Percentiles rank a stretch among this genome's conserved stretches.
Evolutionary conservation across 2,329 filamentous ascomycete genomes (phyloP).

Genomic region (Sphaceloma murrayae): DNA sequence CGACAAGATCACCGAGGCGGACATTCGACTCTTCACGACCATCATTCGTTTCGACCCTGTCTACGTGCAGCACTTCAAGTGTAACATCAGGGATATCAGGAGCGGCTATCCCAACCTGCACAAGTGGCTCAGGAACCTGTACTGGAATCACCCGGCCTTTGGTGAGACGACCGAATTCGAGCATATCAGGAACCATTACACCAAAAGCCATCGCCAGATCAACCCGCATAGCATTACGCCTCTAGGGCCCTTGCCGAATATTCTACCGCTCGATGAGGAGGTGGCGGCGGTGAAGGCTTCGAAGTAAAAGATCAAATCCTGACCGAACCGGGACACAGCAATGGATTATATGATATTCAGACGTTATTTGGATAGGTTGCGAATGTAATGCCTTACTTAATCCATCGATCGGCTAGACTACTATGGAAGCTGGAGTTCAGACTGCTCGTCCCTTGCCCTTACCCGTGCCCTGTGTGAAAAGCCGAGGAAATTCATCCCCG

Average conservation of each 20-base stretch:
- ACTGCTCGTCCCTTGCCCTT: conserved; percentile 24
- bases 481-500: conserved; percentile 24
- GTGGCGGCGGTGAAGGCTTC: conserved; percentile 48
- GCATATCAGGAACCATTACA: conserved; percentile 82
- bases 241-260: conserved; percentile 71
- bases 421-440: too few relatives aligned
- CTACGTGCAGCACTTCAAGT: conserved; percentile 56
- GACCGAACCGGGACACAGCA: too few relatives aligned
- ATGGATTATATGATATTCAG: too few relatives aligned
- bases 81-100: conserved; percentile 76
- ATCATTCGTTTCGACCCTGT: conserved; percentile 52
- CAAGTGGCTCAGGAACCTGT: conserved; percentile 70
- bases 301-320: too few relatives aligned
- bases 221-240: conserved; percentile 66
- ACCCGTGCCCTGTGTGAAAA: conserved; percentile 20
- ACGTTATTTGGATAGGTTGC: too few relatives aligned
- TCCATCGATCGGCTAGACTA: too few relatives aligned
- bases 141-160: conserved; percentile 76
- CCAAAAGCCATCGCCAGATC: conserved; percentile 56
- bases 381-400: too few relatives aligned
- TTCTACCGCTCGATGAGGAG: conserved; percentile 69
- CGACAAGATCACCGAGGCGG: conserved; percentile 39
- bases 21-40: conserved; percentile 47
- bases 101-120: conserved; percentile 74
- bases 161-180: conserved; percentile 77